Evolutionary conservation across 805 yeast species (phyloP).

Genomic region (Candida cerambycidarum): DNA sequence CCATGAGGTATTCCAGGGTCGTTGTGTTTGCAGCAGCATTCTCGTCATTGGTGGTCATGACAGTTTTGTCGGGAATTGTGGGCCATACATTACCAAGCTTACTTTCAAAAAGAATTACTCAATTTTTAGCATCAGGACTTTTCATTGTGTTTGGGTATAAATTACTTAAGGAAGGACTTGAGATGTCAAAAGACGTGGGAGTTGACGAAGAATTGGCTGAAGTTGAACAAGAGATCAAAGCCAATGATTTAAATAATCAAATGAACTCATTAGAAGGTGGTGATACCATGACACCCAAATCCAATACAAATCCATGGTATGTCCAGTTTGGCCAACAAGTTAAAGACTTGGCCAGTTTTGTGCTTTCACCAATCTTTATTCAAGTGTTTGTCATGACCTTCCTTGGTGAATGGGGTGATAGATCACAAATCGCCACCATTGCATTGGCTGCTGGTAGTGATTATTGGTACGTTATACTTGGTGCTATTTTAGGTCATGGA

Average conservation of each 20-base stretch:
- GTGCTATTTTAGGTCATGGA: constrained; percentile 89
- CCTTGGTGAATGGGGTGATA: constrained; percentile 98
- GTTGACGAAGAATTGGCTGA: constrained; percentile 96
- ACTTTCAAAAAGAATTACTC: constrained; percentile 76
- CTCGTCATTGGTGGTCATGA: constrained; percentile 83
- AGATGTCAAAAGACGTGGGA: constrained; percentile 78
- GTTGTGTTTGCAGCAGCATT: constrained; percentile 90
- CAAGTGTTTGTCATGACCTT: constrained; percentile 96
- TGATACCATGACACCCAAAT: constrained; percentile 9
- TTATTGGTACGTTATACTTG: constrained; percentile 84
- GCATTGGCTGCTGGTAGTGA: constrained; percentile 98
- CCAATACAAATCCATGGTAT: constrained; percentile 26
- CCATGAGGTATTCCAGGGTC: constrained; percentile 85
- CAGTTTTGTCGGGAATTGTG: constrained; percentile 82
- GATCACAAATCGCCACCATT: constrained; percentile 96
- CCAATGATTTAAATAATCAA: constrained; percentile 52
- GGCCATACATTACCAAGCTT: constrained; percentile 90
- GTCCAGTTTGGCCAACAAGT: constrained; percentile 38
- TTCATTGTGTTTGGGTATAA: constrained; percentile 82
- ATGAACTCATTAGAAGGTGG: constrained; percentile 65
- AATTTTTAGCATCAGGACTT: constrained; percentile 74
- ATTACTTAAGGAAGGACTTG: constrained; percentile 75
- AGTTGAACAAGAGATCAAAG: constrained; percentile 89
- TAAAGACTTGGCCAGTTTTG: constrained; percentile 54
- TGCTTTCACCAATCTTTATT: constrained; percentile 87